phyloP scores from a whole-genome alignment of 495 filamentous ascomycete species.

The Aspergillus ostianus region DNA sequence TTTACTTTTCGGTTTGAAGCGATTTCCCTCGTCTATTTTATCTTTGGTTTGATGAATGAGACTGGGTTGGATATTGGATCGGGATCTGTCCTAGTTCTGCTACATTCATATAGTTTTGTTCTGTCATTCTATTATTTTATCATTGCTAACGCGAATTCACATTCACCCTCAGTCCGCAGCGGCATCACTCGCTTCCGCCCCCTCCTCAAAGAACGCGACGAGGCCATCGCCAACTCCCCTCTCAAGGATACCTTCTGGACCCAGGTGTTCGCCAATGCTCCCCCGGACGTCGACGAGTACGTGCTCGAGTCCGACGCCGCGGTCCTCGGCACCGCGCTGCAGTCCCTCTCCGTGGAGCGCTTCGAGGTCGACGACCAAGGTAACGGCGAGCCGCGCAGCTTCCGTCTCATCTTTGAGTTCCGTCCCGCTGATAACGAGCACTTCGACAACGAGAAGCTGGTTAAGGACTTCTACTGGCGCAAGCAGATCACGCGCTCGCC shows the following conservation, averaged over 20 bases:
- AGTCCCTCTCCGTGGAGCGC: constrained; percentile 62
- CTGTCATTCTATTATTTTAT: not conserved
- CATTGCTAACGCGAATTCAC: not conserved
- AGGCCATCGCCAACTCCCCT: constrained; percentile 58
- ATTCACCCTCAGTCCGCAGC: not conserved
- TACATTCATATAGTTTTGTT: too few species aligned
- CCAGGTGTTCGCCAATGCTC: constrained; percentile 79
- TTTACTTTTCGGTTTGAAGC: too few species aligned
- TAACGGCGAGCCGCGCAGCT: constrained; percentile 48
- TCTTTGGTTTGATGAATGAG: too few species aligned
- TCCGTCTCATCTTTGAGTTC: constrained; percentile 48
- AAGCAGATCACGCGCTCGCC: constrained; percentile 38
- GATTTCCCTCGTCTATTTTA: too few species aligned
- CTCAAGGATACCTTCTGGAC: constrained; percentile 75
- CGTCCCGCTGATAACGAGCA: constrained; percentile 61
- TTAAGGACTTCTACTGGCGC: constrained; percentile 89
- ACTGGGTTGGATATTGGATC: too few species aligned
- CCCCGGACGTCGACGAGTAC: constrained; percentile 77
- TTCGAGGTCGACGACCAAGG: constrained; percentile 68
- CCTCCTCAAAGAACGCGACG: constrained; percentile 1
- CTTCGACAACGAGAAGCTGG: constrained; percentile 70
- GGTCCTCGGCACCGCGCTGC: constrained; percentile 61
- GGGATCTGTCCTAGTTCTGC: too few species aligned
- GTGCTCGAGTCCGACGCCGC: constrained; percentile 75
- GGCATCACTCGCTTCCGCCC: not conserved